A percentile compares a stretch with the other conserved stretches of the same genome.
phyloP scores from a whole-genome alignment of 192 early-diverging fungal genomes.

The Powellomyces hirtus region DNA sequence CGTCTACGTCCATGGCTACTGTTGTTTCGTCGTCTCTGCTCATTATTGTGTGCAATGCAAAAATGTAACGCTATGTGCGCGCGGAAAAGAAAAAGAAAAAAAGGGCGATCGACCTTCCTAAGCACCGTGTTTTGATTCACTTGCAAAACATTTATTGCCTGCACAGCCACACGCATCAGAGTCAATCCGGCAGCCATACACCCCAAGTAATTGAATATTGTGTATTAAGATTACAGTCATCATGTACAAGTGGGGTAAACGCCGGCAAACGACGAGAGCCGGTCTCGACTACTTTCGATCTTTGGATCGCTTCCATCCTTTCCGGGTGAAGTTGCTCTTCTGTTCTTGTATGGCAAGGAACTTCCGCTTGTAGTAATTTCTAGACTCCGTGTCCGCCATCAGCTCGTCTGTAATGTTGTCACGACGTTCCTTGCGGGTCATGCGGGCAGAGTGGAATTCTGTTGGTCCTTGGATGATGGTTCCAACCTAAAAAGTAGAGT shows the following conservation, averaged over 20 bases:
- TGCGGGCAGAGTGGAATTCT: slow-evolving; percentile 84
- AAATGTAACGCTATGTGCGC: no score
- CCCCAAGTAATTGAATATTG: no score
- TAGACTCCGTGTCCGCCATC: slow-evolving; percentile 68
- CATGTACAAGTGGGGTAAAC: no score
- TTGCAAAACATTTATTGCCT: no score
- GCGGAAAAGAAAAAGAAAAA: not conserved
- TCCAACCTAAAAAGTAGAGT: slow-evolving; percentile 51
- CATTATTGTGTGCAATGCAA: not conserved
- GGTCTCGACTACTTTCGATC: not conserved
- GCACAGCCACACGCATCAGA: no score
- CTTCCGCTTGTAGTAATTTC: slow-evolving; percentile 86
- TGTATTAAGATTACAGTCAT: no score
- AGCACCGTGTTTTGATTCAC: no score
- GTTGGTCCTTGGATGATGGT: slow-evolving; percentile 83
- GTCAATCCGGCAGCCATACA: no score
- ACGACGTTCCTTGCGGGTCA: slow-evolving; percentile 82
- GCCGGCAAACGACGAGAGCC: not conserved
- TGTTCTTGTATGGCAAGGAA: slow-evolving; percentile 70
- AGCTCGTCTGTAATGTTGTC: slow-evolving; percentile 86
- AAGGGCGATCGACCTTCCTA: not conserved
- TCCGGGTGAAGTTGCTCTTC: slow-evolving; percentile 24
- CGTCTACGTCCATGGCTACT: slow-evolving; percentile 3
- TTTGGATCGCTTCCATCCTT: slow-evolving; percentile 10
- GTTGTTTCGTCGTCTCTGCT: not conserved